Percentiles rank a stretch among this genome's conserved stretches.
Evolutionary conservation across 2,329 filamentous ascomycete genomes (phyloP).

Genomic region (Massarina eburnea): DNA sequence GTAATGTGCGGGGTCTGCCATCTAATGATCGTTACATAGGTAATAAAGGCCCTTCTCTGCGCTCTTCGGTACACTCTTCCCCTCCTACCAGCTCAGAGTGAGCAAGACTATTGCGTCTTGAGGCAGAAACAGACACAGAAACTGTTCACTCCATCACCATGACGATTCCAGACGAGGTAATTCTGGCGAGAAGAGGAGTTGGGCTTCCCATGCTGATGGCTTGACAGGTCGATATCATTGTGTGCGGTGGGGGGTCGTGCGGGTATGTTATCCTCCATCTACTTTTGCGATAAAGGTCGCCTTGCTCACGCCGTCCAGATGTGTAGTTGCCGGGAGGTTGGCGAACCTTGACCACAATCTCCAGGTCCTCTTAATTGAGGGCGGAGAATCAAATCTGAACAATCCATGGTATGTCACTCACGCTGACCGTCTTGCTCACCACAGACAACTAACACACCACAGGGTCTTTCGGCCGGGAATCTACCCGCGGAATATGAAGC

Average conservation of each 20-base stretch:
- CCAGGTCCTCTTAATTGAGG: slow-evolving; percentile 71
- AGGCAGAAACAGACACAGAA: no score
- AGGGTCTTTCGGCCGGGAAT: slow-evolving; percentile 74
- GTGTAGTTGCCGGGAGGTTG: slow-evolving; percentile 57
- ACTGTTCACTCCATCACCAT: slow-evolving; percentile 42
- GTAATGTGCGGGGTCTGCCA: slow-evolving; percentile 36
- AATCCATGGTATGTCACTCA: slow-evolving; percentile 67
- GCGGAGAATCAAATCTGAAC: slow-evolving; percentile 72
- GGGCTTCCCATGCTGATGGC: neutral
- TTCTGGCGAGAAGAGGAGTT: neutral
- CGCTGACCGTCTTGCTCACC: neutral
- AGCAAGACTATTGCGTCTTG: no score
- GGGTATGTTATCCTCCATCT: slow-evolving; percentile 48
- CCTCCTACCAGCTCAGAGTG: no score
- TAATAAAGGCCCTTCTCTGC: neutral
- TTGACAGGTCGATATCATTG: slow-evolving; percentile 69
- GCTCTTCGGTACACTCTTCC: no score
- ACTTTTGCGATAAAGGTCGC: neutral
- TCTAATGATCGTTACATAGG: no score
- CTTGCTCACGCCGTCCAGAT: slow-evolving; percentile 36
- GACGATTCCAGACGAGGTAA: slow-evolving; percentile 68
- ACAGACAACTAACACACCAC: slow-evolving; percentile 1
- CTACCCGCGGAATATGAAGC: slow-evolving; percentile 77
- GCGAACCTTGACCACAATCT: slow-evolving; percentile 76
- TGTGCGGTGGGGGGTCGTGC: slow-evolving; percentile 72